Percentiles rank a stretch among this genome's conserved stretches.
These are phyloP conservation scores for Penicillium bovifimosum DNA, from an alignment of 495 filamentous ascomycete species.

Conservation along the genomic window DNA sequence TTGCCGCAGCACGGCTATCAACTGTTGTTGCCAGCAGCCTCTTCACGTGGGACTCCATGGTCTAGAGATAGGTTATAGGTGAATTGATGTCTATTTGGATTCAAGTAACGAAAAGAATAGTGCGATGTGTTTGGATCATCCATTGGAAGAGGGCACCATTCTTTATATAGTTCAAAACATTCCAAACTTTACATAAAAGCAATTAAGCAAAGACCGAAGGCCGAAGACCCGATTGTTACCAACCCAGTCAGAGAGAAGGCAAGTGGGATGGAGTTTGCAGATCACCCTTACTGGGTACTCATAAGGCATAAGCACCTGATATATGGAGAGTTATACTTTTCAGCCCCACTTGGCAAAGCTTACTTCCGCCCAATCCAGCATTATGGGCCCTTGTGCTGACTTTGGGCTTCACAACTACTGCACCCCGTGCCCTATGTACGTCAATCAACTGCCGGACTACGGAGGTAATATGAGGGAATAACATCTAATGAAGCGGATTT, in stretches of 20 bases:
- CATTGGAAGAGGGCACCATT: background rate
- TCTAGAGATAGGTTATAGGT: background rate
- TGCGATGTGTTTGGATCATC: background rate
- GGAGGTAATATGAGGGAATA: background rate
- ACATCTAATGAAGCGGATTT: background rate
- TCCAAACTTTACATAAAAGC: too few relatives aligned
- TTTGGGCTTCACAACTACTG: slow-evolving; percentile 6
- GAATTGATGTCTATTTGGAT: too few relatives aligned
- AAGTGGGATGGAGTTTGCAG: too few relatives aligned
- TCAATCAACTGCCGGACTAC: background rate
- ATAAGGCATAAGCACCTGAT: too few relatives aligned
- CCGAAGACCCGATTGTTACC: too few relatives aligned
- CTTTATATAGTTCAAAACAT: background rate
- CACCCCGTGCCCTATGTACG: background rate
- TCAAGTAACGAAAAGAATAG: background rate
- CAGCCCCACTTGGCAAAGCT: background rate
- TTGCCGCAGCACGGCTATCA: slow-evolving; percentile 42
- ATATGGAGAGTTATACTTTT: too few relatives aligned
- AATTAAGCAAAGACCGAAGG: too few relatives aligned
- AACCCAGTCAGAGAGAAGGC: too few relatives aligned
- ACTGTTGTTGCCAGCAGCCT: slow-evolving; percentile 26
- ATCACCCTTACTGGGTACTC: too few relatives aligned
- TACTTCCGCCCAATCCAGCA: background rate
- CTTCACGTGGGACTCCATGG: slow-evolving; percentile 8
- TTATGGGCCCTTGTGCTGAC: background rate